Evolutionary conservation across 139 green algal species (phyloP), one percentile per base, ranked within the genome.

Genomic region (Diplosphaera chodatii): DNA sequence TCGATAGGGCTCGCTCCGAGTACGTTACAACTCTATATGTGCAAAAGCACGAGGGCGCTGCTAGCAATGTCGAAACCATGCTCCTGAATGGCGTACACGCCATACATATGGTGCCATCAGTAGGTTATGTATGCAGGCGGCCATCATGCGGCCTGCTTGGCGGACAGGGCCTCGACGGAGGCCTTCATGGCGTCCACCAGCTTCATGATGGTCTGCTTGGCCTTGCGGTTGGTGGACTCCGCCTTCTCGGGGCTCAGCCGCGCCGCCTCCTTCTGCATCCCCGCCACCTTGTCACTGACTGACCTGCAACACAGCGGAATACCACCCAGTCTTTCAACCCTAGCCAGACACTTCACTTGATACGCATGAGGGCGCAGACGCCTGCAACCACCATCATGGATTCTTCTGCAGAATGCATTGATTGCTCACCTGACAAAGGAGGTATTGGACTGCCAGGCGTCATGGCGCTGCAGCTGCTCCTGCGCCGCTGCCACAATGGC

Each of bases 171-270:
- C 13, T 59, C 48, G 13, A 59, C 48, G 48, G 48, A 21, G 13
- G 13, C 16, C 48, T 59, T 59, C 10, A 59, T 21, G 48, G 48
- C 48, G 48, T 59, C 48, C 3, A 25, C 48, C 16, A n/a, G 13
- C 48, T 59, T 59, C 16, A 25, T 59, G 16, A 59, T 25, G 13
- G 48, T 27, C 48, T 59, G 48, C 48, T 59, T 59, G 48, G 48
- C 48, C 48, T 59, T 59, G 48, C 48, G 48, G 16, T 59, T 59
- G 22, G 48, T 59, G 16, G 48, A 59, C 16, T 63, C 16, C 48
- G 78, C 75, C 56, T 32, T 79, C 13, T 78, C 75, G 3, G 40
- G 63, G 0, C 10, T 48, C 5, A 55, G 31, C 15, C 22, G 56
- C 1, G 28, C 59, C 10, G 55, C 67, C 22, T 66, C 59, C 65